phyloP scores from a whole-genome alignment of 805 yeast species.

The Teunomyces pallodes region DNA sequence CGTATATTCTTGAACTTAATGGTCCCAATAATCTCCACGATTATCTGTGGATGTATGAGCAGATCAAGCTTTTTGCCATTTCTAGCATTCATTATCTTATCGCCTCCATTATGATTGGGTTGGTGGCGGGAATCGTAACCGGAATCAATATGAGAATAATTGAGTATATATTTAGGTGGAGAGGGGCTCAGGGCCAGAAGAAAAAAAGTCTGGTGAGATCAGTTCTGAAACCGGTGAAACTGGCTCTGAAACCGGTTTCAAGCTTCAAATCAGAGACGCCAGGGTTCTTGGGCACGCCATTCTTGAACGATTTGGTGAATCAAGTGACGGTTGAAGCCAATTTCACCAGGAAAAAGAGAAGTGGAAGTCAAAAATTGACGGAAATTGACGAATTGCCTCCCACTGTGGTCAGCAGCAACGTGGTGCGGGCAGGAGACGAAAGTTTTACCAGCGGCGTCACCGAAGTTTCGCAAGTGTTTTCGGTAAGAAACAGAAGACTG shows the following conservation, averaged over 20 bases:
- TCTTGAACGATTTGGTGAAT: conserved; percentile 1
- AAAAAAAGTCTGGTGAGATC: background rate
- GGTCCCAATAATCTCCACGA: conserved; percentile 2
- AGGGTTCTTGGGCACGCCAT: background rate
- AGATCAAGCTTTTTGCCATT: conserved; percentile 7
- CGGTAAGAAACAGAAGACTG: background rate
- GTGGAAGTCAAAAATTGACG: background rate
- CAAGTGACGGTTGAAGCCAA: background rate
- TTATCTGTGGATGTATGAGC: conserved; percentile 10
- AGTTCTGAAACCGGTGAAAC: background rate
- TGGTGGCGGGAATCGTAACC: conserved; percentile 8
- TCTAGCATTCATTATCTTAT: conserved; percentile 8
- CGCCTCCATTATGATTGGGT: conserved; percentile 9
- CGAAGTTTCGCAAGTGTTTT: background rate
- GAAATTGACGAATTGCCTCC: background rate
- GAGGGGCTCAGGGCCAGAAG: background rate
- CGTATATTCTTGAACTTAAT: conserved; percentile 10
- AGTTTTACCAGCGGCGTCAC: background rate
- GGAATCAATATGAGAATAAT: conserved; percentile 9
- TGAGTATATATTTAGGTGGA: conserved; percentile 7
- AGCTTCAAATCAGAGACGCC: background rate
- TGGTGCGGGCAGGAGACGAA: background rate
- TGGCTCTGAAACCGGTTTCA: background rate
- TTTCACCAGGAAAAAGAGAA: background rate
- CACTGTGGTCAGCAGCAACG: background rate